These are phyloP conservation scores for Diaporthe citriasiana DNA, from an alignment of 2,329 filamentous ascomycete species.

Conservation along the genomic window DNA sequence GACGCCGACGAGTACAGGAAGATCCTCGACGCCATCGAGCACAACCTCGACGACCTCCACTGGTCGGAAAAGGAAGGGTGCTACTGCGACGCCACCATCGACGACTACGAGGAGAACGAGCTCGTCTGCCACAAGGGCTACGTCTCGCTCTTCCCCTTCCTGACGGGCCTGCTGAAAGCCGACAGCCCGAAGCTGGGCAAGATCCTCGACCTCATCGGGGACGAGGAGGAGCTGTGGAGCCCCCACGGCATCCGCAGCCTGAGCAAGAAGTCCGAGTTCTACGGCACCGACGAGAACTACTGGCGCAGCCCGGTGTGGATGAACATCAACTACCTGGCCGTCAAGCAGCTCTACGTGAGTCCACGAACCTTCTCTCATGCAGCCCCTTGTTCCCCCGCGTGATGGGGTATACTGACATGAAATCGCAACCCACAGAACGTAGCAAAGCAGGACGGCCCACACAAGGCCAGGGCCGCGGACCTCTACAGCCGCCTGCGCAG, in stretches of 20 bases:
- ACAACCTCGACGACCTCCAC: constrained; percentile 92
- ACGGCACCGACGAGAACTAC: constrained; percentile 95
- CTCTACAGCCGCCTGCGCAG: constrained; percentile 83
- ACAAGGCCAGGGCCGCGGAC: constrained; percentile 76
- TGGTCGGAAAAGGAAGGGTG: constrained; percentile 86
- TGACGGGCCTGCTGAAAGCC: constrained; percentile 82
- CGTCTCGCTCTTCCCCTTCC: constrained; percentile 91
- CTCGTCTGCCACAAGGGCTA: constrained; percentile 98
- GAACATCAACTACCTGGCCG: constrained; percentile 92
- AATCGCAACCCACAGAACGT: constrained; percentile 65
- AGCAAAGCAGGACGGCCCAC: constrained; percentile 75
- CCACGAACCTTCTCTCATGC: no score
- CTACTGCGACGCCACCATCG: constrained; percentile 95
- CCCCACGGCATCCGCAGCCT: constrained; percentile 89
- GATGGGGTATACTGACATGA: not conserved
- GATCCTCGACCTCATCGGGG: constrained; percentile 81
- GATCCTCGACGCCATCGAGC: constrained; percentile 81
- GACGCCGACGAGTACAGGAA: constrained; percentile 81
- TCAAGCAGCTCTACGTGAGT: constrained; percentile 83
- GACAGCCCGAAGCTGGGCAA: constrained; percentile 82
- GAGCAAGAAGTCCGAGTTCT: constrained; percentile 85
- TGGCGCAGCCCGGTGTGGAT: constrained; percentile 97
- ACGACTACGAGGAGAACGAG: constrained; percentile 91
- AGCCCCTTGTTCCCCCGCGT: no score
- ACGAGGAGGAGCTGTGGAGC: constrained; percentile 92